These are phyloP conservation scores for Euphorbia peplus DNA, from an alignment of 345 rosid species.

Conservation along the genomic window DNA sequence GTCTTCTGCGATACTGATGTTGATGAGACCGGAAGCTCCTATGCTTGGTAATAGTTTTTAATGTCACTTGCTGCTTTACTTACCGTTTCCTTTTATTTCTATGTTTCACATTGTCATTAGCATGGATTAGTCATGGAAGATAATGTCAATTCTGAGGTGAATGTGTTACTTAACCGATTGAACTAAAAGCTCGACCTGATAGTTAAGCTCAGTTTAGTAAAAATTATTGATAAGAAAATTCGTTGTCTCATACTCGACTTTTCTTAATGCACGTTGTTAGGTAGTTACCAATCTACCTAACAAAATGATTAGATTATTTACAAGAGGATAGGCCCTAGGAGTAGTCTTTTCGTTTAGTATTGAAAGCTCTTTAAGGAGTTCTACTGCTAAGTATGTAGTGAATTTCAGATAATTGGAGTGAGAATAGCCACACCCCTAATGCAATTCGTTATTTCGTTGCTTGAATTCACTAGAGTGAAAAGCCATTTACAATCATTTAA, in stretches of 20 bases:
- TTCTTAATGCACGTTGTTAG: neutral
- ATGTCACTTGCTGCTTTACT: neutral
- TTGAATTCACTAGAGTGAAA: neutral
- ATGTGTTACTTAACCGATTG: no score
- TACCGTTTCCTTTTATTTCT: neutral
- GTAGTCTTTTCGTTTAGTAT: neutral
- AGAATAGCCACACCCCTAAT: neutral
- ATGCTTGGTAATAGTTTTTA: constrained; percentile 52
- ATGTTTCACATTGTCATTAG: neutral
- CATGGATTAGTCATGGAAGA: neutral
- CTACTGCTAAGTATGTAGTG: neutral
- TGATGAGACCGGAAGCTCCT: constrained; percentile 56
- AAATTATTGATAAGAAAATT: neutral
- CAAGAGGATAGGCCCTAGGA: neutral
- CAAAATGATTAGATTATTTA: no score
- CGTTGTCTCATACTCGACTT: neutral
- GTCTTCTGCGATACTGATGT: constrained; percentile 74
- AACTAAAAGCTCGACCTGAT: no score
- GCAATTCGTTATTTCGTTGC: neutral
- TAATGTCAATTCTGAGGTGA: neutral
- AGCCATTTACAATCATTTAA: constrained; percentile 1
- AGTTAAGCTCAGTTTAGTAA: no score
- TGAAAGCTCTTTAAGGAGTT: neutral
- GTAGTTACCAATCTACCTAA: neutral
- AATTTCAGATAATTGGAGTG: neutral